Evolutionary conservation across 345 rosid species (phyloP).

Genomic region (Eucalyptus marginata): DNA sequence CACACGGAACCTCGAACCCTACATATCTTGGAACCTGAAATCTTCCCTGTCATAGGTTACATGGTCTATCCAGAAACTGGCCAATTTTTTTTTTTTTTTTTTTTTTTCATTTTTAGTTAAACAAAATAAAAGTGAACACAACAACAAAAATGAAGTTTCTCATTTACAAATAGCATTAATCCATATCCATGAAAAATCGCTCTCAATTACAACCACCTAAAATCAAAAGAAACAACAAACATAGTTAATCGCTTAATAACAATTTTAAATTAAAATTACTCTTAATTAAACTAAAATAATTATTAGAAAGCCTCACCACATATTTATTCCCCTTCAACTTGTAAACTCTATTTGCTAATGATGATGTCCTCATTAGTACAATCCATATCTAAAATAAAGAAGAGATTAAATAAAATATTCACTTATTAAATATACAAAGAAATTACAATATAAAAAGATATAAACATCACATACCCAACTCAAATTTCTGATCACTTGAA

Average conservation of each 20-base stretch:
- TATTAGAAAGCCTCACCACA: neutral
- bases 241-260: neutral
- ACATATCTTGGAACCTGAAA: too few relatives aligned
- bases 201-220: neutral
- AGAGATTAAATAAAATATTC: too few relatives aligned
- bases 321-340: neutral
- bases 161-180: neutral
- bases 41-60: fast-evolving
- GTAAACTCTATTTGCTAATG: neutral
- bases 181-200: too few relatives aligned
- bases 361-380: too few relatives aligned
- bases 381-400: too few relatives aligned
- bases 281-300: too few relatives aligned
- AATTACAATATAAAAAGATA: neutral
- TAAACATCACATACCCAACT: neutral
- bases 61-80: fast-evolving
- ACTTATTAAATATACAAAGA: neutral
- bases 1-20: neutral
- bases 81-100: too few relatives aligned
- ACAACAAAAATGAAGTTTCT: neutral
- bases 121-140: neutral
- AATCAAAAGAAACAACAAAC: too few relatives aligned
- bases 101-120: neutral
- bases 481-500: neutral
- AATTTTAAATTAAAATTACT: neutral